Percentiles rank a stretch among this genome's conserved stretches.
Conservation (phyloP, 1,139 yeast species). For the Suhomyces bokatorum region DNA sequence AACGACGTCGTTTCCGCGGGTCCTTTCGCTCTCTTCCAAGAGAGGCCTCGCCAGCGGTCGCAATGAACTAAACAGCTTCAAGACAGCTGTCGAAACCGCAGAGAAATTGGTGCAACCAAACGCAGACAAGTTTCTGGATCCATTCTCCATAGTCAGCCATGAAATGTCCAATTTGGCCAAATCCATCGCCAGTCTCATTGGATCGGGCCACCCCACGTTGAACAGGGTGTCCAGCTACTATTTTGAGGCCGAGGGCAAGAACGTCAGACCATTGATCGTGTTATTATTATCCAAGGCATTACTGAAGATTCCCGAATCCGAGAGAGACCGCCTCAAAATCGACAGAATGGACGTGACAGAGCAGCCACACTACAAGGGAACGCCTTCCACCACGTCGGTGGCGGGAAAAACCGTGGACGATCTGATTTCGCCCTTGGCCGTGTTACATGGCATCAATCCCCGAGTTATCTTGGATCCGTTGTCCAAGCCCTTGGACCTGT, state of each 20-base stretch:
- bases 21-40: not conserved
- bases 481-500: constrained; percentile 73
- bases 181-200: constrained; percentile 82
- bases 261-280: constrained; percentile 88
- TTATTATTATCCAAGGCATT: constrained; percentile 80
- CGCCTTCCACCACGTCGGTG: constrained; percentile 45
- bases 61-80: constrained; percentile 25
- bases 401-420: constrained; percentile 59
- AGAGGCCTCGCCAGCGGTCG: not conserved
- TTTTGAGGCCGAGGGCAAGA: constrained; percentile 95
- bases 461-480: constrained; percentile 76
- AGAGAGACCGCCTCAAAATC: constrained; percentile 63
- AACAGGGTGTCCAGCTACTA: constrained; percentile 90
- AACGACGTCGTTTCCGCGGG: constrained; percentile 4
- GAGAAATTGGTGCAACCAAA: constrained; percentile 79
- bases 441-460: constrained; percentile 89
- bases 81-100: constrained; percentile 73
- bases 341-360: constrained; percentile 66
- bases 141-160: constrained; percentile 87
- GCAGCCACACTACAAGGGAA: constrained; percentile 58
- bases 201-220: constrained; percentile 90
- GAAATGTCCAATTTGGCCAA: constrained; percentile 91
- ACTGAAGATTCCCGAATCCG: constrained; percentile 67
- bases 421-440: constrained; percentile 74
- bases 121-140: constrained; percentile 59